Base-by-base conservation (phyloP, 73 alveolate species). In the Durusdinium trenchii region DNA sequence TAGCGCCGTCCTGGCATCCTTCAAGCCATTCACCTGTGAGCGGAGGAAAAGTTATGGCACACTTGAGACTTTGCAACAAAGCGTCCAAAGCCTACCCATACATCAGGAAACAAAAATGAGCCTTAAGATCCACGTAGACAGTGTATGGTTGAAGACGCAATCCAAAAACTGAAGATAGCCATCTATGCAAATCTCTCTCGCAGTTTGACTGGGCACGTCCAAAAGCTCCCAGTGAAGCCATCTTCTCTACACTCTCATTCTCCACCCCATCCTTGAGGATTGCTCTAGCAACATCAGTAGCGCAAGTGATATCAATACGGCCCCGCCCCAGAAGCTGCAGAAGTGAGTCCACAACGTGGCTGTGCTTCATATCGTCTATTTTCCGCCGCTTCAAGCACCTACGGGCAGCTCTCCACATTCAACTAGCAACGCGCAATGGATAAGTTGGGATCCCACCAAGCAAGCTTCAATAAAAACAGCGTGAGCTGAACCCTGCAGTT, bases 161-260 rank as follows among this genome's bases (percentile, higher is more conserved):
- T 42, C 62, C 62, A 47, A 50, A 83, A n/a, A 83, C 18, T 73
- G n/a, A 30, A n/a, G n/a, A n/a, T 51, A 83, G 16, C 94, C 94
- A 83, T 35, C 52, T 26, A 51, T 51, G 46, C 35, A 50, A 50
- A 42, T 83, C 94, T 12, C 94, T 20, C 40, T 83, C 94, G 10
- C 26, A 28, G 35, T 83, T 83, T 26, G 76, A 30, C 51, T 83
- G 94, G 52, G 47, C 28, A n/a, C 12, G 12, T 23, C 94, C 94
- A 20, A 32, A 52, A 16, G 71, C n/a, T 7, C 94, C 94, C 52
- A 83, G 40, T 12, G 46, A 18, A 12, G 69, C 36, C n/a, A 83
- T 30, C 32, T 50, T 52, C 23, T 6, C 43, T 0, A 83, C n/a
- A 35, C 36, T 50, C n/a, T 50, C 94, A 32, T 52, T 14, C 51